A percentile compares a stretch with the other conserved stretches of the same genome.
phyloP scores from a whole-genome alignment of 2,329 filamentous ascomycete species.

The Xylariaceae sp. region DNA sequence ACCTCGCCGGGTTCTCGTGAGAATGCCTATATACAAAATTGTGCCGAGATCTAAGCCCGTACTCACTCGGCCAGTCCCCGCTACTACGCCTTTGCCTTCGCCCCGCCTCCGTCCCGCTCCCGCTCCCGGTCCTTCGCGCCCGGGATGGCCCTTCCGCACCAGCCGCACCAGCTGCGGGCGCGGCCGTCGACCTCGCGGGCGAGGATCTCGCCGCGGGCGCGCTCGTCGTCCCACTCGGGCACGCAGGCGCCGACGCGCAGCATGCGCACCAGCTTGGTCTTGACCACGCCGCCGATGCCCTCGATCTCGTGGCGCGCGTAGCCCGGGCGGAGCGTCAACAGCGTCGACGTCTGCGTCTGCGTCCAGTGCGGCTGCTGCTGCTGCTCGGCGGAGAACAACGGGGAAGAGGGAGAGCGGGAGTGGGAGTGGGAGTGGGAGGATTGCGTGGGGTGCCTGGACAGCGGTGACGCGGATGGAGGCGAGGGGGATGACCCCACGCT shows the following conservation, averaged over 20 bases:
- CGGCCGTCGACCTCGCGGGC: slow-evolving; percentile 60
- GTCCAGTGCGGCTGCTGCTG: slow-evolving; percentile 13
- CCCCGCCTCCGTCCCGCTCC: not conserved
- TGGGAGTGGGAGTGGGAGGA: slow-evolving; percentile 14
- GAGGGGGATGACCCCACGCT: slow-evolving; percentile 11
- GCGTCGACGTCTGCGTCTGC: slow-evolving; percentile 35
- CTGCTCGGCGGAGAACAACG: slow-evolving; percentile 8
- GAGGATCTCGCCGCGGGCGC: slow-evolving; percentile 56
- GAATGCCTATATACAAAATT: no score
- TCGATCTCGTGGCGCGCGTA: slow-evolving; percentile 86
- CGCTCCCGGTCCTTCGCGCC: slow-evolving; percentile 37
- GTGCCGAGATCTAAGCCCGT: no score
- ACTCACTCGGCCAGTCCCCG: no score
- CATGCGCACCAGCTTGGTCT: slow-evolving; percentile 79
- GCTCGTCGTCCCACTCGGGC: slow-evolving; percentile 77
- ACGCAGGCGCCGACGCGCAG: slow-evolving; percentile 77
- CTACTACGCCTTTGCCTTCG: not conserved
- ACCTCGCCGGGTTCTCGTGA: no score
- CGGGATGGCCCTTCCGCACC: slow-evolving; percentile 74
- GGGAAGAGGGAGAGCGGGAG: slow-evolving; percentile 9
- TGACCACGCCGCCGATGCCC: slow-evolving; percentile 80
- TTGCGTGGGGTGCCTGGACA: slow-evolving; percentile 7
- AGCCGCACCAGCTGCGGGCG: slow-evolving; percentile 81
- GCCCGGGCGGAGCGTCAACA: slow-evolving; percentile 53
- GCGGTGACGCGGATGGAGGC: slow-evolving; percentile 14